Conservation (phyloP, 176 grass and related monocot species). For the Areca catechu region DNA sequence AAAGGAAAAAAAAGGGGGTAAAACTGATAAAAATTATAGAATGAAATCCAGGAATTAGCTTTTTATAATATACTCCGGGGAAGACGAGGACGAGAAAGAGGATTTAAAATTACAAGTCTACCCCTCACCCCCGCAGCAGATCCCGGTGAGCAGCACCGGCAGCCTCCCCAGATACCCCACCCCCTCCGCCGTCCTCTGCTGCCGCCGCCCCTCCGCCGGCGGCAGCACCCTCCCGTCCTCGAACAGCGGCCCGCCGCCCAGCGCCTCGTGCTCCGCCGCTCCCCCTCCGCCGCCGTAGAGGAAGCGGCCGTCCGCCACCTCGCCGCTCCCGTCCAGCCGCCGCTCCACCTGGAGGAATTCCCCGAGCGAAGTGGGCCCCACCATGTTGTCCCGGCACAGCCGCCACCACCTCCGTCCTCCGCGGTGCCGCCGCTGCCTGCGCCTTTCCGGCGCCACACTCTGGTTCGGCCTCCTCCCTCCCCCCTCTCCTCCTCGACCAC, state of each 20-base stretch:
- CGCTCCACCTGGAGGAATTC: constrained; percentile 81
- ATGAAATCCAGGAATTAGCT: too few species aligned
- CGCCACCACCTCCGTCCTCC: constrained; percentile 65
- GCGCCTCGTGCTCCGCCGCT: constrained; percentile 2
- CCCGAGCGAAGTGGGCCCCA: constrained; percentile 42
- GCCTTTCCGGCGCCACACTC: not conserved
- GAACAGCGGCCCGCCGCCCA: constrained; percentile 38
- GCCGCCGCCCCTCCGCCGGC: constrained; percentile 18
- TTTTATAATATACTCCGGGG: too few species aligned
- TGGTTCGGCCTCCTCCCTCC: not conserved
- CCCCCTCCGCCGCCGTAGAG: constrained; percentile 1
- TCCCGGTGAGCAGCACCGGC: constrained; percentile 65
- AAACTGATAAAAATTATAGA: too few species aligned
- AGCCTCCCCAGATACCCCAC: constrained; percentile 36
- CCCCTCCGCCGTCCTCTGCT: constrained; percentile 19
- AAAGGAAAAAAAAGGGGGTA: too few species aligned
- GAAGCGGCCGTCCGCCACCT: constrained; percentile 29
- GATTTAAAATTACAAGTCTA: constrained; percentile 17
- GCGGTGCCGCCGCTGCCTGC: constrained; percentile 13
- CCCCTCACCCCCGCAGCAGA: constrained; percentile 65
- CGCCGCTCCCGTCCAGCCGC: constrained; percentile 34
- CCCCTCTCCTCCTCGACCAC: not conserved
- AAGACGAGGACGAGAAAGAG: too few species aligned
- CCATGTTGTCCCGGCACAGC: constrained; percentile 38
- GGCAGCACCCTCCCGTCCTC: constrained; percentile 60